Evolutionary conservation across 1,139 yeast genomes (phyloP), one percentile per base, ranked within the genome.

Genomic region (Yamadazyma triangularis): DNA sequence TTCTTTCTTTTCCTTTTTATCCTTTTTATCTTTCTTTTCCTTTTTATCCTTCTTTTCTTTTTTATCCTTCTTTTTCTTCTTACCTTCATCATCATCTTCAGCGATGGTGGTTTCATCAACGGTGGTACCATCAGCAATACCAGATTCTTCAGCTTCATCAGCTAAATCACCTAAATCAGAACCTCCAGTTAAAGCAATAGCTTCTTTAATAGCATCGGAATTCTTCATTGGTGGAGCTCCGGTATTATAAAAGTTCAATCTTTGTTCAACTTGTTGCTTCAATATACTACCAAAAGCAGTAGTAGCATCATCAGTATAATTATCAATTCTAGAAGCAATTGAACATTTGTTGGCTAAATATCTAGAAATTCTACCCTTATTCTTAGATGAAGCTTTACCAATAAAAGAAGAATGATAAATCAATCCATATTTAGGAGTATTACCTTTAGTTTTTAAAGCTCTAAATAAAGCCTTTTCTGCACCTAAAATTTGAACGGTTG

Each of bases 401-500:
- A 93, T 93, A 51, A 91, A 76, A 26, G 97, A 88, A 31, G 98
- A 94, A 59, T 93, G 98, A 73, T 91, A 91, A 47, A 91, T 76
- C 54, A 91, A 75, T 66, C 99, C 98, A 59, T 91, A 91, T 67
- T 93, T 91, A 56, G 99, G 99, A 45, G 99, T 93, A 62, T 91
- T 94, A 56, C 89, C 95, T 70, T 91, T 91, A 40, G 99, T 93
- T 73, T 91, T 91, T 58, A 91, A 78, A 41, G 98, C 98, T 70
- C 97, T 82, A 75, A 93, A 93, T 45, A 93, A 74, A 29, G 98
- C 98, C 77, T 93, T 93, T 70, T 93, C 99, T 46, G 99, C 98
- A 67, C 99, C 99, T 58, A 93, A 77, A 53, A 93, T 91, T 73
- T 93, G 99, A 42, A 93, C 87, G 38, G 98, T 91, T 21, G 98